Evolutionary conservation across 73 alveolate species (phyloP).

Genomic region (Effrenium voratum): DNA sequence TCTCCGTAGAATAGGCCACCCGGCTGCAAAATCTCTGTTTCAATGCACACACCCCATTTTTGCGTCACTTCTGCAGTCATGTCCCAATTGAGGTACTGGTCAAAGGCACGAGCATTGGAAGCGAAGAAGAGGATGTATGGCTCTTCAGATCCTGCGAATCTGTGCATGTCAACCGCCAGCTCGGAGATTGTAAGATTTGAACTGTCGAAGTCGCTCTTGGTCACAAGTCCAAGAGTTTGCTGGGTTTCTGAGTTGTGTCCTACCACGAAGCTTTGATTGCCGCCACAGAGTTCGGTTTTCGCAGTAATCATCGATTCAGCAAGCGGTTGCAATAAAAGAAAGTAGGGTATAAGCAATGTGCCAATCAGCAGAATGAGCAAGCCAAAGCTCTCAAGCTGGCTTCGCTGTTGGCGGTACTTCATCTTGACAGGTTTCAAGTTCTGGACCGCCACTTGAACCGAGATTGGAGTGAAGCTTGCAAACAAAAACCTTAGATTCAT

Average conservation of each 20-base stretch:
- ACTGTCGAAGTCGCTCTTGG: not conserved
- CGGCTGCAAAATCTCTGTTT: not conserved
- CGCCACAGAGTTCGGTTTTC: conserved; percentile 15
- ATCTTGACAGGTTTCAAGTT: conserved; percentile 32
- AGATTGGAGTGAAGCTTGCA: conserved; percentile 58
- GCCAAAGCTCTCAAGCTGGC: conserved; percentile 35
- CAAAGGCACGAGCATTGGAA: not conserved
- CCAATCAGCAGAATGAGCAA: conserved; percentile 1
- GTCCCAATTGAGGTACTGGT: not conserved
- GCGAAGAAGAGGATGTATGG: conserved; percentile 23
- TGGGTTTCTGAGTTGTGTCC: conserved; percentile 60
- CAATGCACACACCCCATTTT: conserved; percentile 39
- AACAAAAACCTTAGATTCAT: too few relatives aligned
- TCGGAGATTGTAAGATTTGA: conserved; percentile 9
- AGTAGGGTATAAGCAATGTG: not conserved
- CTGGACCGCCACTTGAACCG: conserved; percentile 46
- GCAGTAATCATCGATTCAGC: conserved; percentile 14
- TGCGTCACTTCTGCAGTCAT: conserved; percentile 10
- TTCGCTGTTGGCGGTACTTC: conserved; percentile 61
- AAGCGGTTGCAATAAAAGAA: conserved; percentile 19
- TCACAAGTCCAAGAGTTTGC: conserved; percentile 38
- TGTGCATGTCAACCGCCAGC: conserved; percentile 62
- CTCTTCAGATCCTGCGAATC: conserved; percentile 5
- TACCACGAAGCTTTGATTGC: conserved; percentile 42
- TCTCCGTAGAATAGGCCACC: not conserved